Conservation (phyloP, 2,329 filamentous ascomycete species). For the Calonectria henricotiae region DNA sequence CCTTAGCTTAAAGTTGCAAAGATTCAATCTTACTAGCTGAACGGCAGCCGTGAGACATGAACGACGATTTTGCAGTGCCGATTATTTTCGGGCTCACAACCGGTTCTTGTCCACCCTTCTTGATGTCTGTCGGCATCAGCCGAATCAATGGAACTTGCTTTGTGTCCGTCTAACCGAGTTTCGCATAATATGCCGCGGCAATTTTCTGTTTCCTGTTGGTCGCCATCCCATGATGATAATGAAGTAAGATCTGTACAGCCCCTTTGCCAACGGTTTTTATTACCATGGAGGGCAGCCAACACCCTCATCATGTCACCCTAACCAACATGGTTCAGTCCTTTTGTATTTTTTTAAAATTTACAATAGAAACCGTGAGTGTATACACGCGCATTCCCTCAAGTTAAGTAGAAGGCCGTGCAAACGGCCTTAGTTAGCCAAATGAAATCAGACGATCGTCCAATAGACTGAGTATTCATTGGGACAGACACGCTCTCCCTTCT, state of each 20-base stretch:
- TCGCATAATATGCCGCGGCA: neutral
- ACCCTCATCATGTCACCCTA: neutral
- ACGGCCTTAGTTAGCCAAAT: neutral
- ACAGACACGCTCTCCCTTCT: neutral
- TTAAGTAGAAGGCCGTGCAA: neutral
- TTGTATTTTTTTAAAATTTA: neutral
- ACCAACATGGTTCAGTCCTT: neutral
- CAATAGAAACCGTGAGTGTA: neutral
- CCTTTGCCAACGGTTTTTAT: neutral
- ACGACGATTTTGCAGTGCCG: no score
- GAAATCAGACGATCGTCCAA: neutral
- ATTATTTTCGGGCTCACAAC: neutral
- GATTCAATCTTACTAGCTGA: no score
- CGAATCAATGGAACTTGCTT: neutral
- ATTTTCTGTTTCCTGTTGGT: neutral
- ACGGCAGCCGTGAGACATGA: no score
- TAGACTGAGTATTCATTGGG: neutral
- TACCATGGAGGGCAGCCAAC: neutral
- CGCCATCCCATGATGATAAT: neutral
- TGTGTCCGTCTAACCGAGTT: neutral
- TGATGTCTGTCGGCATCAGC: neutral
- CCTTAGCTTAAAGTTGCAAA: no score
- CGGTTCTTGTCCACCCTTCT: neutral
- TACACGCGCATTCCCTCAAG: neutral
- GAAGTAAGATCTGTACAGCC: slow-evolving; percentile 14